phyloP scores from a whole-genome alignment of 78 protist species.

The Cyanophora paradoxa region DNA sequence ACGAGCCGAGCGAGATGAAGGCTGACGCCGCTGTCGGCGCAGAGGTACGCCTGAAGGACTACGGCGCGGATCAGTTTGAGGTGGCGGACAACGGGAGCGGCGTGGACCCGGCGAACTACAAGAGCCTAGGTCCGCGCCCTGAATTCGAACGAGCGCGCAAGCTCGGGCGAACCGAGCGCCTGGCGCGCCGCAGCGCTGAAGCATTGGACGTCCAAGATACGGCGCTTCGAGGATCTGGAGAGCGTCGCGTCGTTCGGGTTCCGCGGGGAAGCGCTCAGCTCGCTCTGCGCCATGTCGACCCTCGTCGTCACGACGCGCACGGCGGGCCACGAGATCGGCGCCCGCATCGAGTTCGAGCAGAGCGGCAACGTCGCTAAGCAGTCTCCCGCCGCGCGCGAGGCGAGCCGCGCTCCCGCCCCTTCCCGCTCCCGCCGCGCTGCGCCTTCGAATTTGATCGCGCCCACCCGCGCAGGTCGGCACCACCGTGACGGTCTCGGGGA shows the following conservation, averaged over 20 bases:
- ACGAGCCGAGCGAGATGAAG: neutral
- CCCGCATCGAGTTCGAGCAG: neutral
- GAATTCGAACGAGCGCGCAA: no score
- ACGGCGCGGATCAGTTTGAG: conserved; percentile 47
- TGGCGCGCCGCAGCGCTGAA: conserved; percentile 38
- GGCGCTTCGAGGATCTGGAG: conserved; percentile 58
- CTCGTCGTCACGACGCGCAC: conserved; percentile 16
- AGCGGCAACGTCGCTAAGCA: neutral
- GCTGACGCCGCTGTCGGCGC: no score
- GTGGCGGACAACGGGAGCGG: conserved; percentile 79
- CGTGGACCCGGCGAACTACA: conserved; percentile 31
- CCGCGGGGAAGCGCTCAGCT: conserved; percentile 90
- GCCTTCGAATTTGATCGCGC: no score
- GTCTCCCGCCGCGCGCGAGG: neutral
- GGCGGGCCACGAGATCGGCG: neutral
- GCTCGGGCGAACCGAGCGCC: no score
- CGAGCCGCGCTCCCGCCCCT: neutral
- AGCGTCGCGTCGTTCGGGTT: conserved; percentile 75
- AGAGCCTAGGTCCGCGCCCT: conserved; percentile 6
- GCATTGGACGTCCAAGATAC: conserved; percentile 76
- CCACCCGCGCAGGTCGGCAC: conserved; percentile 61
- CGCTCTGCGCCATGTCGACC: conserved; percentile 61
- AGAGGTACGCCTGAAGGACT: conserved; percentile 24
- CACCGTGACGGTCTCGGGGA: conserved; percentile 38
- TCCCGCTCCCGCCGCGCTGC: neutral